phyloP scores from a whole-genome alignment of 352 stramenopile species.

The Lagenidium giganteum region DNA sequence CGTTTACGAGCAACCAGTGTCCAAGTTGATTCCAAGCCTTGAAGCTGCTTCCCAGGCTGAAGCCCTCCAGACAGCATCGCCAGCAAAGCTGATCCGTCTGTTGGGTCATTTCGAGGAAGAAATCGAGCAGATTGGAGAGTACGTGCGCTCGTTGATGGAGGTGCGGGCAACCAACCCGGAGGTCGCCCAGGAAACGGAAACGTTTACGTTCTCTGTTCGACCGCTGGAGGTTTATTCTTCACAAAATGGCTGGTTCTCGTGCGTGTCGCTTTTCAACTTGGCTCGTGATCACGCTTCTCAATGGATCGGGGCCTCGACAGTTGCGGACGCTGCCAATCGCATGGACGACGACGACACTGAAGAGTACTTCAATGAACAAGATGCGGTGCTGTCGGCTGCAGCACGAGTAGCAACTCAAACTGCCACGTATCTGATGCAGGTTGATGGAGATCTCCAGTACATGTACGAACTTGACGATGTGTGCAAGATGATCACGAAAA shows the following conservation, averaged over 20 bases:
- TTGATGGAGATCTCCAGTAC: constrained; percentile 4
- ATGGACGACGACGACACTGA: background rate
- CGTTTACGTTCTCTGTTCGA: constrained; percentile 4
- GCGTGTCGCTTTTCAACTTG: too few relatives aligned
- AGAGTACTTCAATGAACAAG: constrained; percentile 4
- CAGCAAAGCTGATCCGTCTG: constrained; percentile 8
- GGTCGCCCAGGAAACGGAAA: background rate
- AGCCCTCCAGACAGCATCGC: too few relatives aligned
- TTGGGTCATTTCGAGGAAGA: constrained; percentile 11
- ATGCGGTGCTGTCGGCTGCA: constrained; percentile 8
- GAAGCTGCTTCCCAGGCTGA: too few relatives aligned
- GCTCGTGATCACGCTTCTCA: constrained; percentile 3
- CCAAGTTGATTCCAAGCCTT: too few relatives aligned
- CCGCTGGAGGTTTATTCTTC: constrained; percentile 11
- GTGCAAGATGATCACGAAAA: constrained; percentile 9
- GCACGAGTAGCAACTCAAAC: constrained; percentile 7
- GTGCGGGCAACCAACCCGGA: too few relatives aligned
- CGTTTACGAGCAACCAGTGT: constrained; percentile 5
- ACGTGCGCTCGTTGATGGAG: constrained; percentile 11
- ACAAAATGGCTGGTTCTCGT: too few relatives aligned
- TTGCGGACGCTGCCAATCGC: constrained; percentile 3
- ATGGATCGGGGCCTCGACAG: background rate
- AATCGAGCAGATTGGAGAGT: constrained; percentile 4
- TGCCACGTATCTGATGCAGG: constrained; percentile 16
- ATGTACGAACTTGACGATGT: constrained; percentile 9